Evolutionary conservation across 192 early-diverging fungal species (phyloP).

Genomic region (Kickxella alabastrina): DNA sequence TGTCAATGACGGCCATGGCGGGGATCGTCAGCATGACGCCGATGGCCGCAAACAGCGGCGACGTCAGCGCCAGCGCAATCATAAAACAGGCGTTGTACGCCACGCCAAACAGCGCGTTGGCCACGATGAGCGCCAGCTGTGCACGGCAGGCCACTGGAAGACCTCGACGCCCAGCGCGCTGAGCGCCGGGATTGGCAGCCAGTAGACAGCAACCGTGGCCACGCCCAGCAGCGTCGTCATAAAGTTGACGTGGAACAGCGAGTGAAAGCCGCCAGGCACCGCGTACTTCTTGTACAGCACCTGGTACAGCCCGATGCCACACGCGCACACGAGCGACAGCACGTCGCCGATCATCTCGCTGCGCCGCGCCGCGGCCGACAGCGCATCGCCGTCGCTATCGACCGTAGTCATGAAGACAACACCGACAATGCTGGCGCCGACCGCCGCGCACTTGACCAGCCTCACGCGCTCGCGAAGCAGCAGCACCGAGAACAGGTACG

Average conservation of each 20-base stretch:
- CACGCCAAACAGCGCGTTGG: constrained; percentile 67
- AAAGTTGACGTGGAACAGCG: constrained; percentile 72
- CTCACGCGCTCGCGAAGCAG: constrained; percentile 65
- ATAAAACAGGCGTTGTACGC: constrained; percentile 76
- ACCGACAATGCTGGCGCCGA: constrained; percentile 64
- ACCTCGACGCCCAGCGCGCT: constrained; percentile 59
- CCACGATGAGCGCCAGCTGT: constrained; percentile 56
- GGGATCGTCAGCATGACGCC: constrained; percentile 82
- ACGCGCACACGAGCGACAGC: constrained; percentile 61
- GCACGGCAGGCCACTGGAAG: constrained; percentile 61
- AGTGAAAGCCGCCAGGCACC: constrained; percentile 52
- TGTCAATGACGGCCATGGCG: constrained; percentile 59
- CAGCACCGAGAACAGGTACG: constrained; percentile 73
- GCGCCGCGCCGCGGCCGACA: constrained; percentile 5
- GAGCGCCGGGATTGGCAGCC: constrained; percentile 71
- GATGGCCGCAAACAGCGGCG: constrained; percentile 68
- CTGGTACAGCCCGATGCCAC: constrained; percentile 71
- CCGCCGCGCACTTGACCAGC: constrained; percentile 58
- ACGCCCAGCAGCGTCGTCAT: constrained; percentile 69
- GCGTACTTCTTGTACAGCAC: constrained; percentile 79
- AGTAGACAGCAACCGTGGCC: constrained; percentile 60
- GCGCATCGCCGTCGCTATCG: constrained; percentile 3
- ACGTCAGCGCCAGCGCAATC: constrained; percentile 70
- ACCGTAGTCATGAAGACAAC: constrained; percentile 63
- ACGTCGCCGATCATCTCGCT: constrained; percentile 54